Conservation (phyloP, 2,329 filamentous ascomycete species). For the Knoxdaviesia proteae region DNA sequence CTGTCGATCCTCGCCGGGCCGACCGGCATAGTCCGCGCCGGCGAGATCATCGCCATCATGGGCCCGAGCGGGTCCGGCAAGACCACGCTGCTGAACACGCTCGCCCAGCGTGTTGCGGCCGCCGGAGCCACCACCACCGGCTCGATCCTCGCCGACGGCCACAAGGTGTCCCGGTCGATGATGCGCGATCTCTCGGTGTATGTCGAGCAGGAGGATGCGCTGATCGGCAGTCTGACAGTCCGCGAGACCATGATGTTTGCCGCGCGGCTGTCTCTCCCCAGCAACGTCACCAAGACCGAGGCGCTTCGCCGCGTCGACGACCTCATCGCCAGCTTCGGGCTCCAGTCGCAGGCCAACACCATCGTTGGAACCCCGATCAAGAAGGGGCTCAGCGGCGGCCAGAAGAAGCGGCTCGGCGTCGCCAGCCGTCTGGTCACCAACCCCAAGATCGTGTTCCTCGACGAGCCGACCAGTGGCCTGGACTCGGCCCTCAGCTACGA, state of each 20-base stretch:
- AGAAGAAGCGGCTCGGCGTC: slow-evolving; percentile 63
- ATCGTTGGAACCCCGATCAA: slow-evolving; percentile 65
- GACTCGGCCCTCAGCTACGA: slow-evolving; percentile 61
- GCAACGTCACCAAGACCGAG: slow-evolving; percentile 25
- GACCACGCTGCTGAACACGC: slow-evolving; percentile 63
- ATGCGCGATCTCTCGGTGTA: slow-evolving; percentile 53
- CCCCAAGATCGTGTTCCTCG: slow-evolving; percentile 62
- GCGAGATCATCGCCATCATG: slow-evolving; percentile 62
- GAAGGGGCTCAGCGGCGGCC: slow-evolving; percentile 68
- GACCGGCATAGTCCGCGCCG: slow-evolving; percentile 15
- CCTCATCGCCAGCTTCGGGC: slow-evolving; percentile 52
- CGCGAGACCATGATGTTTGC: slow-evolving; percentile 63
- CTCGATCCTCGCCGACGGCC: slow-evolving; percentile 40
- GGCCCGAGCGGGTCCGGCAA: slow-evolving; percentile 58
- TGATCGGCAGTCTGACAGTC: slow-evolving; percentile 64
- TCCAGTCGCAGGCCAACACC: slow-evolving; percentile 45
- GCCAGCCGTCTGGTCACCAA: slow-evolving; percentile 65
- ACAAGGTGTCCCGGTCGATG: slow-evolving; percentile 22
- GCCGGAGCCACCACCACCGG: slow-evolving; percentile 20
- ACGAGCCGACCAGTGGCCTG: slow-evolving; percentile 67
- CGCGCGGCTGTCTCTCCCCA: slow-evolving; percentile 41
- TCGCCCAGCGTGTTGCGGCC: slow-evolving; percentile 40
- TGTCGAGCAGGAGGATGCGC: slow-evolving; percentile 73
- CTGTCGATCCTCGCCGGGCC: slow-evolving; percentile 6
- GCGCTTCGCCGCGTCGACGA: slow-evolving; percentile 40